phyloP scores from a whole-genome alignment of 2,329 filamentous ascomycete species.

The Pestalotiopsis sp. region DNA sequence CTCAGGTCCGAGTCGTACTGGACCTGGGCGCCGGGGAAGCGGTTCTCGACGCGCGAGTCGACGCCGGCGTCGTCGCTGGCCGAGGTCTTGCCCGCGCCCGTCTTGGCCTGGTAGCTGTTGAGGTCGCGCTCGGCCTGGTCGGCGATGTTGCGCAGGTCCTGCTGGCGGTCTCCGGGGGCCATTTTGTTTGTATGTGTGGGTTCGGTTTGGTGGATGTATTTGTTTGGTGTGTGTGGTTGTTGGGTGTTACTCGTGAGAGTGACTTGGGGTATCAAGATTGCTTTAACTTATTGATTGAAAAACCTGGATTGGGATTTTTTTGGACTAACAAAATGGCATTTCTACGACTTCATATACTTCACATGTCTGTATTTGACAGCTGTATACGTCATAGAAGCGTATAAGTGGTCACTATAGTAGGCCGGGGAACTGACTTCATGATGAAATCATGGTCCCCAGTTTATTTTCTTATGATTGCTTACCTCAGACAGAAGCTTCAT shows the following conservation, averaged over 20 bases:
- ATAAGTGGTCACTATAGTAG: not conserved
- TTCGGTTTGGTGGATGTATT: not conserved
- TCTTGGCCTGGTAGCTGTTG: constrained; percentile 49
- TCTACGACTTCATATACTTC: constrained; percentile 1
- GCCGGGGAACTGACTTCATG: not conserved
- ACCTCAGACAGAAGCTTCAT: not conserved
- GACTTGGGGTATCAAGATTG: not conserved
- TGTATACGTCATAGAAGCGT: constrained; percentile 5
- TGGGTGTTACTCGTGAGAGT: not conserved
- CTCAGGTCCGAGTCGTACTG: constrained; percentile 41
- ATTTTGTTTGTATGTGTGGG: constrained; percentile 21
- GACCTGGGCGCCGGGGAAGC: constrained; percentile 42
- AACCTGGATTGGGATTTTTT: not conserved
- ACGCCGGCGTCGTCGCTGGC: constrained; percentile 42
- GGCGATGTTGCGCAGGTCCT: constrained; percentile 39
- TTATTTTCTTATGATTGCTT: not conserved
- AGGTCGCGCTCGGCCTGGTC: constrained; percentile 47
- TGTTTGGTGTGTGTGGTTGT: not conserved
- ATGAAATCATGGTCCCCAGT: constrained; percentile 1
- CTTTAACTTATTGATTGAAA: not conserved
- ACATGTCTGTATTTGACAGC: not conserved
- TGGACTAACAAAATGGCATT: not conserved
- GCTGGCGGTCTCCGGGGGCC: constrained; percentile 28
- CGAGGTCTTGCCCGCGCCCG: constrained; percentile 39
- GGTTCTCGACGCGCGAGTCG: constrained; percentile 40